Base-by-base conservation (phyloP, 352 stramenopile species). In the Phytophthora sp. region DNA sequence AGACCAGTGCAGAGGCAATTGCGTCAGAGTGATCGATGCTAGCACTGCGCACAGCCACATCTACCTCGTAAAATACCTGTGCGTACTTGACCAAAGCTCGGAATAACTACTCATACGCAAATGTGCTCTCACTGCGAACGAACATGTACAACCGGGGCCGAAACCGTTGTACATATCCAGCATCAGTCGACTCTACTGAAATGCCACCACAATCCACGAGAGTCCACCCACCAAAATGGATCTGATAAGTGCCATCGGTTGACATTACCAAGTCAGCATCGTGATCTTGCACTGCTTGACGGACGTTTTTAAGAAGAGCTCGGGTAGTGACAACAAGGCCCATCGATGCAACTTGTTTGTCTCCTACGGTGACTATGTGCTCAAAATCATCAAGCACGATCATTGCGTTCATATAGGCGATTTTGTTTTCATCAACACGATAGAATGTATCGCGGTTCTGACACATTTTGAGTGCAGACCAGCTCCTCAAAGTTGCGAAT, bases 141-240 rank as follows among this genome's bases (percentile, higher is more conserved):
- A 42, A 63, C 44, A 58, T 65, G 29, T 65, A 65, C 26, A 65
- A 4, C 57, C 57, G 53, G 4, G 57, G 57, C 3, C 45, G 15
- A 53, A 57, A 58, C 4, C 46, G 46, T 16, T 65, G 36, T 2
- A 65, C 45, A 30, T 42, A 39, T 3, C 18, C 35, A 7, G 26
- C 1, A 16, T 38, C 21, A 0, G 53, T 24, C 4, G 6, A 13
- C 15, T 61, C 53, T 5, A 61, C n/a, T 2, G 57, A 65, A 16
- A 65, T 39, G 7, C 53, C 53, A 3, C 53, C 53, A 35, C 27
- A 52, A 33, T 61, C 53, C 7, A 60, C n/a, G 9, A 60, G 38
- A 1, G n/a, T 42, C 53, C 51, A 58, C 11, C 51, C 35, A 23
- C 51, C 51, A 13, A 47, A 58, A 38, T 47, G 51, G 20, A 58